Evolutionary conservation across 2,329 filamentous ascomycete genomes (phyloP), one percentile per base, ranked within the genome.

Genomic region (Thelonectria olida): DNA sequence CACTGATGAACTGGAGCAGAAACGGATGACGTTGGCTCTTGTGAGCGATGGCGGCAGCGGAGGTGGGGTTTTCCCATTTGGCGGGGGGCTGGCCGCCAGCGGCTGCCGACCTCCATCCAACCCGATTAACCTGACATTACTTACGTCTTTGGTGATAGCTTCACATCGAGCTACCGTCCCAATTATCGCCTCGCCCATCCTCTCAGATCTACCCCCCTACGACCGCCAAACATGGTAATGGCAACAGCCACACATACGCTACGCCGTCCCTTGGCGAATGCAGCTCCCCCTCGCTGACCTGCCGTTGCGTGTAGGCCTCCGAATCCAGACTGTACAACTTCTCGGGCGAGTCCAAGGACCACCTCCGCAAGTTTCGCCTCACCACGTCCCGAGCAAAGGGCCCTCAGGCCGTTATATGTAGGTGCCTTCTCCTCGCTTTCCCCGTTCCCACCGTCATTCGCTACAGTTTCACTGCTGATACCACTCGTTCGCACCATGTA

Each of bases 341-440:
- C 86, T 96, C 93, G 28, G 87, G 89, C 66, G 92, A 96, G 80
- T 97, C 93, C 45, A 96, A 91, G 80, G 89, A 93, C 67, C 90
- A 94, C 74, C 87, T 99, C 67, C 91, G 92, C 78, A 98, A 97
- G 80, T 99, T 99, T 82, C 92, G 96, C 51, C 85, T 99, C 25
- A 88, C 90, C 23, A 98, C 96, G 2, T 97, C 94, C 31, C 85
- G 96, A 67, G 89, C 93, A 53, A 95, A 90, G 75, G 89, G 90
- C 47, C 91, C 94, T 0, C 93, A 97, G 81, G 96, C 94, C 63
- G 89, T 96, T 64, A 97, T 99, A 70, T 98, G 96, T 98, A 91
- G 79, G 90, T 84, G 76, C 71, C 76, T 80, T 73, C 75, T 49
- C 49, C 63, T 45, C 19, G 13, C 22, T 15, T 27, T 5, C 42